A percentile compares a stretch with the other conserved stretches of the same genome.
These are phyloP conservation scores for Tolypocladium ovalisporum DNA, from an alignment of 2,329 filamentous ascomycete species.

Conservation along the genomic window DNA sequence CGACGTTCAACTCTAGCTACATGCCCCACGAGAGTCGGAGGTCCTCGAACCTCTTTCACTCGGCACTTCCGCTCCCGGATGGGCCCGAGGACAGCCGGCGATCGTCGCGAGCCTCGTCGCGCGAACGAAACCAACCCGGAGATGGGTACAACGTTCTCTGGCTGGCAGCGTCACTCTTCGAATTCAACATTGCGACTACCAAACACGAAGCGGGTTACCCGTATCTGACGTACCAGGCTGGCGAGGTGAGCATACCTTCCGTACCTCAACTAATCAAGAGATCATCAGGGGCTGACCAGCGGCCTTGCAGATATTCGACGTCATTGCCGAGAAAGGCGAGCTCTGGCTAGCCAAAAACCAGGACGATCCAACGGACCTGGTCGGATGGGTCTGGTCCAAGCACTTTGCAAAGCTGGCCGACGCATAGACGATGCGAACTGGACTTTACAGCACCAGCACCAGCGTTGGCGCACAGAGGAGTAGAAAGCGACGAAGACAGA, in stretches of 20 bases:
- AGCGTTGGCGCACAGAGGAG: not conserved
- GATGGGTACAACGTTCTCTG: constrained; percentile 68
- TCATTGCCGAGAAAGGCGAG: constrained; percentile 94
- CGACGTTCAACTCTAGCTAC: constrained; percentile 40
- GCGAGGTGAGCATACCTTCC: constrained; percentile 52
- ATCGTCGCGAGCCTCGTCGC: constrained; percentile 48
- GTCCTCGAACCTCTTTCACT: constrained; percentile 73
- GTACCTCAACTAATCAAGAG: not conserved
- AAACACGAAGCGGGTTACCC: constrained; percentile 91
- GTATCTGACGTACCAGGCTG: constrained; percentile 89
- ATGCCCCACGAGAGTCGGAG: constrained; percentile 37
- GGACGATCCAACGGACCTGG: constrained; percentile 66
- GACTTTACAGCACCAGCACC: not conserved
- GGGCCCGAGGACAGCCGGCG: constrained; percentile 40
- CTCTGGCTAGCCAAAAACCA: constrained; percentile 97
- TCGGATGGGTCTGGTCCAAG: constrained; percentile 99
- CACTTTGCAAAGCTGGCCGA: constrained; percentile 71
- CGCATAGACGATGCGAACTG: constrained; percentile 17
- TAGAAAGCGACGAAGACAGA: not conserved
- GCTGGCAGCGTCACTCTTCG: constrained; percentile 85
- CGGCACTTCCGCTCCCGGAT: constrained; percentile 73
- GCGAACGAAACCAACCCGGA: constrained; percentile 40
- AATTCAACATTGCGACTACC: constrained; percentile 91
- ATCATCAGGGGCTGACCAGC: not conserved
- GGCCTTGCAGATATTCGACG: constrained; percentile 59